These are phyloP conservation scores for Cymodocea nodosa DNA, from an alignment of 116 monocot species.

Conservation along the genomic window DNA sequence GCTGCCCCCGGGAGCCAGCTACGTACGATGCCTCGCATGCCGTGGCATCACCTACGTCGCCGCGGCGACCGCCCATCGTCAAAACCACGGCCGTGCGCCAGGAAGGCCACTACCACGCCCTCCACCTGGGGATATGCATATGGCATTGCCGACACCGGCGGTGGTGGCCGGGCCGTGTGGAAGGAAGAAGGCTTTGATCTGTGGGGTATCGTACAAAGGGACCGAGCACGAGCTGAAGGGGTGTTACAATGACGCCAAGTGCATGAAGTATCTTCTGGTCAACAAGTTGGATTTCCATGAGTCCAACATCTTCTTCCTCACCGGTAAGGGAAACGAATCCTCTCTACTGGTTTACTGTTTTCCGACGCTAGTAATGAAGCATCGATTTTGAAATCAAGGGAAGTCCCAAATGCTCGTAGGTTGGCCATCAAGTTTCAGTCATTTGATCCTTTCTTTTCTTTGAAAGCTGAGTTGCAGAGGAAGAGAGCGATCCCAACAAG, in stretches of 20 bases:
- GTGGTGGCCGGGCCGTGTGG: not conserved
- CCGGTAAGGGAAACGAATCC: no score
- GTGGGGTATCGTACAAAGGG: constrained; percentile 52
- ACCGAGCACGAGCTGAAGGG: constrained; percentile 68
- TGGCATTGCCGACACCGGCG: not conserved
- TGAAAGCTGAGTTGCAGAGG: constrained; percentile 49
- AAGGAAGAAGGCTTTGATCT: constrained; percentile 4
- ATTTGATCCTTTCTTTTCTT: constrained; percentile 3
- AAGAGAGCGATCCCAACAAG: constrained; percentile 30
- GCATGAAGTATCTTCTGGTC: constrained; percentile 64
- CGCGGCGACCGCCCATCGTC: constrained; percentile 7
- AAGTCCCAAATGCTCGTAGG: no score
- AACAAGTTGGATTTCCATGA: constrained; percentile 53
- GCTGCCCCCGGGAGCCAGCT: constrained; percentile 42
- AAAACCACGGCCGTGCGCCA: not conserved
- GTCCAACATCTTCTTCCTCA: constrained; percentile 54
- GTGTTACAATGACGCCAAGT: constrained; percentile 78
- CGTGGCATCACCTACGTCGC: constrained; percentile 44
- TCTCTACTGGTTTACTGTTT: no score
- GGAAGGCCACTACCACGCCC: not conserved
- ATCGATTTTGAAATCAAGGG: no score
- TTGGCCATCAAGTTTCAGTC: no score
- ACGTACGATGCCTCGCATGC: constrained; percentile 70
- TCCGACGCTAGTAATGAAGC: no score
- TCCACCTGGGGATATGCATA: not conserved